Percentiles rank a stretch among this genome's conserved stretches.
Evolutionary conservation across 768 basidiomycete genomes (phyloP).

Genomic region (Pisolithus tinctorius): DNA sequence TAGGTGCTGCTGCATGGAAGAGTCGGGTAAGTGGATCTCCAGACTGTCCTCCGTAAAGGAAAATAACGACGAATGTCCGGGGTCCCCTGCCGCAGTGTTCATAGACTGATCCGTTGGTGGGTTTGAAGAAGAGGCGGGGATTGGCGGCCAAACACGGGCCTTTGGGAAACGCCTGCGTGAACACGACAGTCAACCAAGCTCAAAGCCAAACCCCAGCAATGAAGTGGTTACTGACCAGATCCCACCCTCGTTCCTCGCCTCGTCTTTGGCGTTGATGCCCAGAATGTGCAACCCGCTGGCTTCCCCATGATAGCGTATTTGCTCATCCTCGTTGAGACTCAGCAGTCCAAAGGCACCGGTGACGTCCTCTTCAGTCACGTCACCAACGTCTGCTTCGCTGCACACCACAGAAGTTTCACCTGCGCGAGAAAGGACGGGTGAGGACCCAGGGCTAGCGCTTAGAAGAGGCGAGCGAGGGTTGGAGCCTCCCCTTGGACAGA

Average conservation of each 20-base stretch:
- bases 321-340: constrained; percentile 79
- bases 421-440: constrained; percentile 8
- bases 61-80: constrained; percentile 13
- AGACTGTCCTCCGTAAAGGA: constrained; percentile 30
- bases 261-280: constrained; percentile 50
- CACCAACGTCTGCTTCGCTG: constrained; percentile 25
- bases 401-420: constrained; percentile 11
- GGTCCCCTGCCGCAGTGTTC: not conserved
- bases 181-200: constrained; percentile 12
- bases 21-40: constrained; percentile 46
- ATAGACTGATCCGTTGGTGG: constrained; percentile 7
- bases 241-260: constrained; percentile 66
- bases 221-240: constrained; percentile 50
- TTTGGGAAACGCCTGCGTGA: constrained; percentile 74
- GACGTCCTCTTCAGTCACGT: constrained; percentile 38
- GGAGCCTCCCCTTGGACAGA: constrained; percentile 7
- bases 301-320: constrained; percentile 84
- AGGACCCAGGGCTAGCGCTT: constrained; percentile 15
- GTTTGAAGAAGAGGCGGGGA: constrained; percentile 25
- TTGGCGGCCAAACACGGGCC: constrained; percentile 83
- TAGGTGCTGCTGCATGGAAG: constrained; percentile 56
- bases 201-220: constrained; percentile 5
- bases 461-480: constrained; percentile 5
- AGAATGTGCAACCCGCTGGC: constrained; percentile 75
- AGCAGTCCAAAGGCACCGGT: constrained; percentile 78